Conservation (phyloP, 371 early-diverging fungal genomes). For the Mortierella polycephala region DNA sequence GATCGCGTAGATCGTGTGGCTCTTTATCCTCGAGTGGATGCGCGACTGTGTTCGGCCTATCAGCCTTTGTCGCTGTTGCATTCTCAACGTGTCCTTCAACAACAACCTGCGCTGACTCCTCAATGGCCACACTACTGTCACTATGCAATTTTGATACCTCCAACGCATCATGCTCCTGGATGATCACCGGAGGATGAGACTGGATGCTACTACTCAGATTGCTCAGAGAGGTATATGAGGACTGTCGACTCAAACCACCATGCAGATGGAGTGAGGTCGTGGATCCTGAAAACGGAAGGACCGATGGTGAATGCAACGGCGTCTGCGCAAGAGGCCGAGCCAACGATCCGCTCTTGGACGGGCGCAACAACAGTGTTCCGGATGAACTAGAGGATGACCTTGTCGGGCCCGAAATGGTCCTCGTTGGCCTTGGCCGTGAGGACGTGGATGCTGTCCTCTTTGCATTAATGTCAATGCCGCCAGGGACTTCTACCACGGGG, state of each 20-base stretch:
- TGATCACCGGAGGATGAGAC: neutral
- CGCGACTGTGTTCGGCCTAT: too few species aligned
- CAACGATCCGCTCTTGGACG: constrained; percentile 24
- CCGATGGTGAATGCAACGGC: constrained; percentile 34
- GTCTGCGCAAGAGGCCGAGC: constrained; percentile 46
- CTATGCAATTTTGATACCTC: neutral
- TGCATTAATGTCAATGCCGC: neutral
- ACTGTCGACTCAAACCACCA: constrained; percentile 23
- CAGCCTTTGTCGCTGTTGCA: too few species aligned
- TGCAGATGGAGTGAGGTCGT: constrained; percentile 24
- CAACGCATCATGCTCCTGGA: neutral
- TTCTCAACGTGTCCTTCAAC: too few species aligned
- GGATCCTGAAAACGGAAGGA: constrained; percentile 32
- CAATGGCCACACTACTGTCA: too few species aligned
- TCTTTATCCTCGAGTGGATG: too few species aligned
- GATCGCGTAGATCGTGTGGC: too few species aligned
- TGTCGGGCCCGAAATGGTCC: constrained; percentile 32
- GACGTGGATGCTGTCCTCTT: constrained; percentile 10
- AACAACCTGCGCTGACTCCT: too few species aligned
- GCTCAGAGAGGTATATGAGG: constrained; percentile 12
- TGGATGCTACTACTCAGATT: too few species aligned
- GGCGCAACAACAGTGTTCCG: constrained; percentile 8
- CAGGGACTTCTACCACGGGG: neutral
- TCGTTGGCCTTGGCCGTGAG: constrained; percentile 1
- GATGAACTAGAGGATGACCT: constrained; percentile 14